Conservation (phyloP, 768 basidiomycete species). For the Mycena haematopus region DNA sequence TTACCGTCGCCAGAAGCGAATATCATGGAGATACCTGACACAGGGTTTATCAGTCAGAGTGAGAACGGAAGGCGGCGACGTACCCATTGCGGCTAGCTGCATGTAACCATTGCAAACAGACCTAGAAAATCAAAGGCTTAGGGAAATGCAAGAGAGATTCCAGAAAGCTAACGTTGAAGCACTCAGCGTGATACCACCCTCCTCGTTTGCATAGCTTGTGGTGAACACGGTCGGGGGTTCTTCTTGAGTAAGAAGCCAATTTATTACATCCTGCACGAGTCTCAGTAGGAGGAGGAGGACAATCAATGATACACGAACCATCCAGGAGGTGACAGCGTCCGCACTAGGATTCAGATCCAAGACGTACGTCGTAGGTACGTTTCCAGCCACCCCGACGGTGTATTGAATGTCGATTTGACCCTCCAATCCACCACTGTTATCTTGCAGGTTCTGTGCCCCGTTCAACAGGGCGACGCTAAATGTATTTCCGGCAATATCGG, state of each 20-base stretch:
- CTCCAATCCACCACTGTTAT: conserved; percentile 17
- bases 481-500: conserved; percentile 17
- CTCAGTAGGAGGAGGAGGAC: conserved; percentile 1
- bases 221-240: conserved; percentile 20
- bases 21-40: conserved; percentile 22
- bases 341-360: neutral
- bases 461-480: conserved; percentile 13
- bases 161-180: conserved; percentile 9
- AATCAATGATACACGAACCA: conserved; percentile 13
- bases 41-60: neutral
- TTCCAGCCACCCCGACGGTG: conserved; percentile 17
- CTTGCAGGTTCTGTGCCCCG: conserved; percentile 12
- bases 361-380: conserved; percentile 17
- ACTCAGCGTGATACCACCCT: conserved; percentile 6
- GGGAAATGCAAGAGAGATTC: conserved; percentile 8
- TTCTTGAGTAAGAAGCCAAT: conserved; percentile 19
- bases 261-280: conserved; percentile 15
- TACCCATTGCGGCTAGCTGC: conserved; percentile 21
- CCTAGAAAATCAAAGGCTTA: neutral
- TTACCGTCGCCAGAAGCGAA: conserved; percentile 23
- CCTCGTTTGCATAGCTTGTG: conserved; percentile 19
- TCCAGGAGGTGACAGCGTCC: conserved; percentile 15
- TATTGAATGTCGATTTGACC: conserved; percentile 22
- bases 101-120: conserved; percentile 23
- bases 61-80: conserved; percentile 2